Conservation (phyloP, 2,329 filamentous ascomycete genomes). For the Diaporthe sp. region DNA sequence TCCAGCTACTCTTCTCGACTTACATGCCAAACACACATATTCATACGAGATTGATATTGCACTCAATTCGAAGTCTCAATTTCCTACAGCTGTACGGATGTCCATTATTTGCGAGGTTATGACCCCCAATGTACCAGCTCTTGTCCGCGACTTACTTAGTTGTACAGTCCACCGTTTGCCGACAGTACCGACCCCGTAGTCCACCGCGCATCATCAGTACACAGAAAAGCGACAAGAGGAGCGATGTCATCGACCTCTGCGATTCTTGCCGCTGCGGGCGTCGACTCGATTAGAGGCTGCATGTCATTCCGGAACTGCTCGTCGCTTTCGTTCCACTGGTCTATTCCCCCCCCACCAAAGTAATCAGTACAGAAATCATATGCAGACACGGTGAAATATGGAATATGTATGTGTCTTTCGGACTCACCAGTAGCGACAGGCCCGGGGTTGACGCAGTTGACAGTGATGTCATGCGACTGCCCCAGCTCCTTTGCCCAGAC, state of each 20-base stretch:
- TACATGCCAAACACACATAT: not conserved
- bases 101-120: not conserved
- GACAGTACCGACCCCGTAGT: constrained; percentile 43
- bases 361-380: constrained; percentile 45
- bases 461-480: constrained; percentile 62
- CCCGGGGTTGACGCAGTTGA: constrained; percentile 72
- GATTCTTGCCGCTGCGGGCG: constrained; percentile 58
- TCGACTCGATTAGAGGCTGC: constrained; percentile 55
- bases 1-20: not conserved
- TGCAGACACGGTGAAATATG: constrained; percentile 42
- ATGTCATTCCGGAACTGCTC: not conserved
- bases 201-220: constrained; percentile 40
- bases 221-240: constrained; percentile 41
- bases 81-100: not conserved
- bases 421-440: constrained; percentile 61
- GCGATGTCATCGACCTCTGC: constrained; percentile 63
- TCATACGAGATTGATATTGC: not conserved
- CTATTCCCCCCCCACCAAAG: not conserved
- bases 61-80: not conserved
- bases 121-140: not conserved
- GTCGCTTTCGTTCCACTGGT: not conserved
- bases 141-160: not conserved
- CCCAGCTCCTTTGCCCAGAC: constrained; percentile 73
- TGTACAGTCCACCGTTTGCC: constrained; percentile 41
- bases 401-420: too few relatives aligned